These are phyloP conservation scores for Trichoderma arundinaceum DNA, from an alignment of 2,329 filamentous ascomycete species.

Conservation along the genomic window DNA sequence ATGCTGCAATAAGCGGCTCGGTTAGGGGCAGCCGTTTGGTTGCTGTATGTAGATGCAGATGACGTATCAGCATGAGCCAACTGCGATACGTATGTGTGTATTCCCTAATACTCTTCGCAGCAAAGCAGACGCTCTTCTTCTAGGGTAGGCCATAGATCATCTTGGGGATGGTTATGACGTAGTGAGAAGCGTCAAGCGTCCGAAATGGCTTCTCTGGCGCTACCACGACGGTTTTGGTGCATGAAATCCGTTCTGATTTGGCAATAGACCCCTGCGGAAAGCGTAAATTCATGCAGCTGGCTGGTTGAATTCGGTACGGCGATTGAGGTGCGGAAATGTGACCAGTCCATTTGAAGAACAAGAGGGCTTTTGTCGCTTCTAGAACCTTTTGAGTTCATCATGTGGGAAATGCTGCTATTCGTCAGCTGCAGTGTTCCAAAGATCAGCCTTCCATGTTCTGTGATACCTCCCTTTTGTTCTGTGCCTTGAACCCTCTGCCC, in stretches of 20 bases:
- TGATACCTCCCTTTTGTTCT: background rate
- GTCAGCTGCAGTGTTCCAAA: conserved; percentile 20
- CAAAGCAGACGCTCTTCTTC: no score
- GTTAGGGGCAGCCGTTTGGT: no score
- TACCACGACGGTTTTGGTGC: background rate
- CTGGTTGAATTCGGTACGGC: background rate
- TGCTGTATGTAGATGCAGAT: no score
- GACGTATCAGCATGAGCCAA: no score
- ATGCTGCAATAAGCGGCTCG: no score
- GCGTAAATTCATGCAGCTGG: background rate
- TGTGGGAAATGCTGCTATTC: conserved; percentile 15
- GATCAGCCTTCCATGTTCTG: background rate
- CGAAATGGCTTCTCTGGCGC: background rate
- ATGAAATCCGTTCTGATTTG: background rate
- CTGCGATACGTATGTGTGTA: no score
- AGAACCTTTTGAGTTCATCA: background rate
- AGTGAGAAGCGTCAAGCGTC: background rate
- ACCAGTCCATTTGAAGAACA: no score
- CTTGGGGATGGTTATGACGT: background rate
- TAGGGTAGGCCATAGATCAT: no score
- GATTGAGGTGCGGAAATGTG: no score
- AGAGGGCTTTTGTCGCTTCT: background rate
- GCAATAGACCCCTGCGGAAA: background rate
- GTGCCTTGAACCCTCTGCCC: background rate
- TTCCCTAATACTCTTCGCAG: no score